A percentile compares a stretch with the other conserved stretches of the same genome.
phyloP scores from a whole-genome alignment of 257 asterid genomes.

The Striga asiatica region DNA sequence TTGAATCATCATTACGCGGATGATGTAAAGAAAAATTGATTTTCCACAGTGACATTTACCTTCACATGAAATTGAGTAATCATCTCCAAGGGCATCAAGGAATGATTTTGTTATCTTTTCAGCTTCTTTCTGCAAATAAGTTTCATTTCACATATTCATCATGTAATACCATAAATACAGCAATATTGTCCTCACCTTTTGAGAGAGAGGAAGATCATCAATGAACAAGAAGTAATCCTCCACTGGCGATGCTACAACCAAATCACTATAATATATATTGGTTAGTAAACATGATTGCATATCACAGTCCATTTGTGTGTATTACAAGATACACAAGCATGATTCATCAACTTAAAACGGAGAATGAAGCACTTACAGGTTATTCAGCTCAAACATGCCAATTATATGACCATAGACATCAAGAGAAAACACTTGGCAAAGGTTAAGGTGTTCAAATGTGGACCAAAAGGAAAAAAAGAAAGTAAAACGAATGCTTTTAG shows the following conservation, averaged over 20 bases:
- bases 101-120: constrained; percentile 49
- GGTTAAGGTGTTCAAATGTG: constrained; percentile 42
- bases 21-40: background rate
- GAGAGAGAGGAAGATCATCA: constrained; percentile 64
- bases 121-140: constrained; percentile 54
- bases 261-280: constrained; percentile 35
- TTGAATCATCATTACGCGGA: background rate
- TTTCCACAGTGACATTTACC: constrained; percentile 31
- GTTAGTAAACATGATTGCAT: constrained; percentile 5
- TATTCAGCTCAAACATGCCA: constrained; percentile 97
- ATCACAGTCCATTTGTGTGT: background rate
- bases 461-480: too few species aligned
- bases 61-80: constrained; percentile 73
- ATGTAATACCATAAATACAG: background rate
- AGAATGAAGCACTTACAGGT: constrained; percentile 57
- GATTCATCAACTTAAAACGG: constrained; percentile 3
- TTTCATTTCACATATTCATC: constrained; percentile 6
- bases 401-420: constrained; percentile 84
- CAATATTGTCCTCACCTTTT: constrained; percentile 42
- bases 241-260: constrained; percentile 84
- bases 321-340: background rate
- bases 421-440: constrained; percentile 62
- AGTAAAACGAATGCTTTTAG: too few species aligned
- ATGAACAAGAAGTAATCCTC: constrained; percentile 79
- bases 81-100: constrained; percentile 91